These are phyloP conservation scores for Aureobasidium musti DNA, from an alignment of 2,329 filamentous ascomycete species.

Conservation along the genomic window DNA sequence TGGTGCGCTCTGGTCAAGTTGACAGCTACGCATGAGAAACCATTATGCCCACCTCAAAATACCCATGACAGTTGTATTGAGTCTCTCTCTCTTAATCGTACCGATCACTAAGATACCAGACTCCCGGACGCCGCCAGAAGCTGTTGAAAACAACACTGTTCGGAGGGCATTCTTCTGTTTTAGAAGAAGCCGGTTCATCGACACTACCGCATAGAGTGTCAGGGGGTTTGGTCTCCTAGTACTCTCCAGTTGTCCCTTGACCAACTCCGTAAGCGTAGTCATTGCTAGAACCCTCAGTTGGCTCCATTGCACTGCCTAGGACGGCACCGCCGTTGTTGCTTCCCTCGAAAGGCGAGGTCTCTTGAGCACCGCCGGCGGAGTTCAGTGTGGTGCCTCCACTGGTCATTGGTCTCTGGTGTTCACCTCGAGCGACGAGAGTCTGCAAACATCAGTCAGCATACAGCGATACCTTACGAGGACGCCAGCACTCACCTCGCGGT, in stretches of 20 bases:
- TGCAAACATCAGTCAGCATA: slow-evolving; percentile 48
- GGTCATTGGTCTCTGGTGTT: slow-evolving; percentile 58
- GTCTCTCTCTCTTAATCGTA: no score
- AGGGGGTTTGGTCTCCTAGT: neutral
- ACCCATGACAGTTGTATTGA: no score
- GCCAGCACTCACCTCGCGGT: slow-evolving; percentile 78
- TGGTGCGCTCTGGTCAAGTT: neutral
- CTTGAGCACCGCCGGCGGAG: slow-evolving; percentile 33
- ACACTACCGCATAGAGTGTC: no score
- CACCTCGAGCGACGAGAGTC: slow-evolving; percentile 76
- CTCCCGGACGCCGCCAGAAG: neutral
- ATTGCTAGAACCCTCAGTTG: slow-evolving; percentile 44
- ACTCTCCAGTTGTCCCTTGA: slow-evolving; percentile 29
- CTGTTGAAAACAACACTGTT: neutral
- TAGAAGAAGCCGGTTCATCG: neutral
- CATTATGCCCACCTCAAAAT: neutral
- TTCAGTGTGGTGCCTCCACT: slow-evolving; percentile 43
- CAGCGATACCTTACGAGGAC: slow-evolving; percentile 28
- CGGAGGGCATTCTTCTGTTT: neutral
- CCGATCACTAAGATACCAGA: neutral
- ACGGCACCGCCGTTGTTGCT: slow-evolving; percentile 44
- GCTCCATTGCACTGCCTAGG: slow-evolving; percentile 49
- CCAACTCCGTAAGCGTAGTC: slow-evolving; percentile 41
- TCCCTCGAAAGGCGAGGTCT: slow-evolving; percentile 40
- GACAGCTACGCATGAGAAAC: neutral